Base-by-base conservation (phyloP, 129 eudicot genomes). In the Lactuca sativa region DNA sequence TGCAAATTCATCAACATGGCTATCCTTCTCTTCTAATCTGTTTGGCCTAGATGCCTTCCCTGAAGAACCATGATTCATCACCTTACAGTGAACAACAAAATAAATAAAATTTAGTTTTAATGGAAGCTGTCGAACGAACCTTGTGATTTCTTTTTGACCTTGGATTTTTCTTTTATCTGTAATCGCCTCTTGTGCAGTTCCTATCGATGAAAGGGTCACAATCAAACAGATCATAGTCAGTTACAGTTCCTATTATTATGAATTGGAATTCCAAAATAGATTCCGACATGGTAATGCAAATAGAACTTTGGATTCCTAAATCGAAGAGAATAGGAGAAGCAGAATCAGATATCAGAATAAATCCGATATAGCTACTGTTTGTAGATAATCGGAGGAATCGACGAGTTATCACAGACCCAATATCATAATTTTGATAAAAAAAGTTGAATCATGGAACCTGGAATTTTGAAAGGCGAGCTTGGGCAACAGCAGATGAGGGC, bases 121-220 rank as follows among this genome's bases (percentile, higher is more conserved):
- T 30, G 31, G 31, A 11, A 14, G 21, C 16, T 17, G 30, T 37
- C 3, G 36, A 61, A 62, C 66, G 11, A 67, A 88, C 92, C 92
- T 83, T 83, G 82, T 70, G 82, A 36, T 86, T 79, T 85, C 70
- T 63, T 84, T 64, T 82, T 86, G 0, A 56, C 63, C 69, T 82
- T 86, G 36, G 89, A 72, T 72, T 74, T 88, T 16, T 86, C 78
- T 72, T 88, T 91, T 59, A 91, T 69, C 69, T 88, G 82, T 74
- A 91, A 78, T 17, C 97, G 93, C 75, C 97, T 86, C 63, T 77
- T 84, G 64, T 76, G 97, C 86, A 91, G 74, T 85, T 88, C 97
- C 97, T 91, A 70, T 49, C 8, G 21, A 55, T 5, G 43, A 18
- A 16, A 17, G n/a, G 5, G 41, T 51, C 58, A 61, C 40, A 66